Evolutionary conservation across 2,329 filamentous ascomycete genomes (phyloP), one percentile per base, ranked within the genome.

Genomic region (Seiridium cupressi): DNA sequence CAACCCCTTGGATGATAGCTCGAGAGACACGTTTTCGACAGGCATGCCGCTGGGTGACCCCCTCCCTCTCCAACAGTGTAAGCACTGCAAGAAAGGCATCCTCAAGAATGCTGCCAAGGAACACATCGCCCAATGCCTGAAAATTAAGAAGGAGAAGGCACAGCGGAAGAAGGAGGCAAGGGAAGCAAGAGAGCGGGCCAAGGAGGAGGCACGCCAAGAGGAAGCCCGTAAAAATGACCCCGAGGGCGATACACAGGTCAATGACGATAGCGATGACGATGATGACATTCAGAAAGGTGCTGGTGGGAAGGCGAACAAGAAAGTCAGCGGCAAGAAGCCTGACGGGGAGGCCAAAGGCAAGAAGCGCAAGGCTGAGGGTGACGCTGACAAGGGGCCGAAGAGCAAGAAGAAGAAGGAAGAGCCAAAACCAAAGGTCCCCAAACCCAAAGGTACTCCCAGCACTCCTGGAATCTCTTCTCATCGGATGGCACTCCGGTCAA

Each of bases 321-420:
- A 91, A 73, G 83, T 84, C 13, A 82, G 87, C 31, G 84, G 86
- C 55, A 89, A 89, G 73, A 88, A 85, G 67, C 81, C 80, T 40
- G 85, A 85, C 47, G 82, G 85, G 7, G 86, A 87, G 55, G 84
- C 84, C 61, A 89, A 89, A 68, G 87, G 89, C 53, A 93, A 93
- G 80, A 93, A 93, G 76, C 82, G 89, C 61, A 93, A 92, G 76
- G 88, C 89, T 6, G 89, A 92, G 58, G 84, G 79, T 6, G 89
- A 93, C 66, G 84, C 85, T n/a, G 90, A 92, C 57, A 95, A 95
- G 77, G 90, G 85, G 13, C 89, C 90, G 0, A 95, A 94, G 75
- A 86, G 88, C 65, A 96, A 96, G 81, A 97, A 96, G 81, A 96
- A 96, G 81, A 96, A 96, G 78, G 92, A 97, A 63, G 92, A 96